phyloP scores from a whole-genome alignment of 495 filamentous ascomycete species.

The Xylaria nigripes region DNA sequence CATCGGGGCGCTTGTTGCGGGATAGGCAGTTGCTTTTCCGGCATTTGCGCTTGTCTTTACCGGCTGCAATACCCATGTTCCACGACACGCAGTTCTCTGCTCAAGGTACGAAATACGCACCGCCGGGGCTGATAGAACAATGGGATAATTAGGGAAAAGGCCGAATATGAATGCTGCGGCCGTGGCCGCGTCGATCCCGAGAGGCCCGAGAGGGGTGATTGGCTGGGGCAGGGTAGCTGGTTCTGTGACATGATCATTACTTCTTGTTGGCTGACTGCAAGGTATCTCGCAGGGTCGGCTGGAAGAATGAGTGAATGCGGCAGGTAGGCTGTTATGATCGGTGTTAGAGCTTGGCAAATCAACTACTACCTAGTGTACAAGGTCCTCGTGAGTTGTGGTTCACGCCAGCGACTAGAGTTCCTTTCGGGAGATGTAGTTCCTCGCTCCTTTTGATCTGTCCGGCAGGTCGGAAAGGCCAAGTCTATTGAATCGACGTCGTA shows the following conservation, averaged over 20 bases:
- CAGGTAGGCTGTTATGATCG: background rate
- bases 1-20: conserved; percentile 12
- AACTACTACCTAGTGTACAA: background rate
- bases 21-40: conserved; percentile 4
- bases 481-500: background rate
- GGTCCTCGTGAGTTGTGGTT: background rate
- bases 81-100: background rate
- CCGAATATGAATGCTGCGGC: background rate
- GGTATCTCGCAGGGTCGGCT: background rate
- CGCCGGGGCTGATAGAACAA: background rate
- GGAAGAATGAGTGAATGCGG: background rate
- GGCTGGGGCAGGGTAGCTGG: background rate
- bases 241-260: background rate
- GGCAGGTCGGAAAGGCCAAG: background rate
- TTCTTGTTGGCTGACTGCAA: conserved; percentile 5
- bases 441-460: conserved; percentile 9
- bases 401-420: background rate
- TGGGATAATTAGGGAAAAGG: background rate
- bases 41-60: background rate
- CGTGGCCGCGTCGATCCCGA: background rate
- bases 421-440: conserved; percentile 6
- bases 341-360: background rate
- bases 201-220: background rate
- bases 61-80: background rate
- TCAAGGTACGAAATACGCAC: background rate